Evolutionary conservation across 108 stramenopile species (phyloP).

Genomic region (Fistulifera pelliculosa): DNA sequence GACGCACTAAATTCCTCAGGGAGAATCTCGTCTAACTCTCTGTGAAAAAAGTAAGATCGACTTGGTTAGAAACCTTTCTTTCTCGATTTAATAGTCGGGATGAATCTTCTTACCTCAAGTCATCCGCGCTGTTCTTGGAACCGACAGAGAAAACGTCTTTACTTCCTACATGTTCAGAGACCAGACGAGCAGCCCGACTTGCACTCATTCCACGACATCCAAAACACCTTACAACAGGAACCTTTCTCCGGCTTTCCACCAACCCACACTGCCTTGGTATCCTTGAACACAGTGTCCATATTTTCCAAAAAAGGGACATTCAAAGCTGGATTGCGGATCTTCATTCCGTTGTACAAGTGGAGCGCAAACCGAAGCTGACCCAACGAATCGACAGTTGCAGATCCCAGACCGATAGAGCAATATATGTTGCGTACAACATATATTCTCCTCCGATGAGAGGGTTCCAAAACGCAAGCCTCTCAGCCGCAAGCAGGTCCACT

Average conservation of each 20-base stretch:
- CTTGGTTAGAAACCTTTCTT: no score
- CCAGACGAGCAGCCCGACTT: neutral
- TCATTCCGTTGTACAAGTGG: slow-evolving; percentile 6
- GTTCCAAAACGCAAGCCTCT: slow-evolving; percentile 2
- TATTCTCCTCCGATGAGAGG: slow-evolving; percentile 3
- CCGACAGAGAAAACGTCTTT: no score
- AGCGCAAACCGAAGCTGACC: neutral
- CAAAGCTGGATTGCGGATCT: neutral
- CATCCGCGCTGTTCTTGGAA: no score
- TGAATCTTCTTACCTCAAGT: neutral
- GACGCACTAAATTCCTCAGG: neutral
- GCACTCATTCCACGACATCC: slow-evolving; percentile 2
- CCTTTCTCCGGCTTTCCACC: slow-evolving; percentile 1
- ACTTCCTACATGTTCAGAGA: no score
- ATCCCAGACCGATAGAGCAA: slow-evolving; percentile 1
- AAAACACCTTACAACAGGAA: neutral
- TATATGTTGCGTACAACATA: slow-evolving; percentile 2
- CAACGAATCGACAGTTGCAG: slow-evolving; percentile 1
- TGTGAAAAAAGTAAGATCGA: neutral
- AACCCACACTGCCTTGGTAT: neutral
- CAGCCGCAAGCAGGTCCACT: no score
- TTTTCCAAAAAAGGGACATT: neutral
- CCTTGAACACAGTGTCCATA: neutral
- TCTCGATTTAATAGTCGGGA: neutral
- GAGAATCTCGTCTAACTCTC: neutral